These are phyloP conservation scores for Carnegiea gigantea DNA, from an alignment of 179 eudicot genomes.

Conservation along the genomic window DNA sequence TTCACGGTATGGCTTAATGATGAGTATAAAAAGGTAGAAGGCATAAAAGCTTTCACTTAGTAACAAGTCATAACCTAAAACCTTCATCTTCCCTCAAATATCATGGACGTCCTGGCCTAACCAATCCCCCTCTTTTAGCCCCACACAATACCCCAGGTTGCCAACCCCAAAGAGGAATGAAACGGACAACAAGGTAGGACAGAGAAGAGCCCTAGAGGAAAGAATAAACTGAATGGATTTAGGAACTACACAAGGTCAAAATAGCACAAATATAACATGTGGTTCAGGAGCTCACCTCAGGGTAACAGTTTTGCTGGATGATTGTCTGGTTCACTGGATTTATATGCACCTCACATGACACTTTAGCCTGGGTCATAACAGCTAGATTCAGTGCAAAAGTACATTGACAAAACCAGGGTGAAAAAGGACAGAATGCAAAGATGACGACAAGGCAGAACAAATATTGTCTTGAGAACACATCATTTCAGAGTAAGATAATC, in stretches of 20 bases:
- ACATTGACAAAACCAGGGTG: background rate
- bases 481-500: background rate
- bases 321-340: slow-evolving; percentile 46
- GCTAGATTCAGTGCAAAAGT: background rate
- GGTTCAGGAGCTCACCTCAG: slow-evolving; percentile 39
- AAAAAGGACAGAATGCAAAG: background rate
- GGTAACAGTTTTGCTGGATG: slow-evolving; percentile 50
- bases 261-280: background rate
- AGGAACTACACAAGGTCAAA: background rate
- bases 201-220: background rate
- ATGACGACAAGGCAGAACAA: background rate
- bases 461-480: background rate
- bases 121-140: too few species aligned
- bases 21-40: background rate
- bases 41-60: too few species aligned
- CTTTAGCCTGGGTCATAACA: slow-evolving; percentile 35
- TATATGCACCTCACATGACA: slow-evolving; percentile 51
- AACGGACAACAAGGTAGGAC: background rate
- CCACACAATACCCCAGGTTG: too few species aligned
- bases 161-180: too few species aligned
- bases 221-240: too few species aligned
- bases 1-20: background rate
- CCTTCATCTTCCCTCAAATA: too few species aligned
- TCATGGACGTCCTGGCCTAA: too few species aligned
- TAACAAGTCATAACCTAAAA: too few species aligned